phyloP scores from a whole-genome alignment of 169 alveolate species.

The Plasmodium inui region DNA sequence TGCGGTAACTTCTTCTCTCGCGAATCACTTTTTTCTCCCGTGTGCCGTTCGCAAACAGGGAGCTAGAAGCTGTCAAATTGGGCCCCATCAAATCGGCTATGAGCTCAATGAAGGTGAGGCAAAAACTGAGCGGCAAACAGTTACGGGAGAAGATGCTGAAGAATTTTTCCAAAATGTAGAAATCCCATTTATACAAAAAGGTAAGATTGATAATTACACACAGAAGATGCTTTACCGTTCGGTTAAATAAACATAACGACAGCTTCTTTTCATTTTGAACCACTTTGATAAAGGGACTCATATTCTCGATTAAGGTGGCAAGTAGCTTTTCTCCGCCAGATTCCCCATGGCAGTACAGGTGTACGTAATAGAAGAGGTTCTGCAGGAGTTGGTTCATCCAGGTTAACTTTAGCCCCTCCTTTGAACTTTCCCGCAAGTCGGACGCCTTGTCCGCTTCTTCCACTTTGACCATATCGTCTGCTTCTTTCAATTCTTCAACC shows the following conservation, averaged over 20 bases:
- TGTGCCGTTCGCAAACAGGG: background rate
- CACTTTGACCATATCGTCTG: background rate
- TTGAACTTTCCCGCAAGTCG: background rate
- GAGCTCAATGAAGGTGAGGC: constrained; percentile 9
- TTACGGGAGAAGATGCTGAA: constrained; percentile 14
- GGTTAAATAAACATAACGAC: constrained; percentile 38
- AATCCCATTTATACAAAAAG: constrained; percentile 29
- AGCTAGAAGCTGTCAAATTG: background rate
- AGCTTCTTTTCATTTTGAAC: constrained; percentile 13
- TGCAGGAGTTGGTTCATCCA: constrained; percentile 11
- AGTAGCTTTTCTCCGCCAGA: constrained; percentile 9
- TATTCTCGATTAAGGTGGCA: background rate
- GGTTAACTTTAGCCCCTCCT: background rate
- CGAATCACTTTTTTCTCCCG: constrained; percentile 11
- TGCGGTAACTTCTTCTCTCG: constrained; percentile 1
- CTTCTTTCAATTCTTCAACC: background rate
- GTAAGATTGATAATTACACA: constrained; percentile 8
- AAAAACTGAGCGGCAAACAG: constrained; percentile 28
- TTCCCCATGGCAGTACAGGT: constrained; percentile 15
- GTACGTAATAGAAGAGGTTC: constrained; percentile 38
- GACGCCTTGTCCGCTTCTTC: background rate
- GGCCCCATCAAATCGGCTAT: background rate
- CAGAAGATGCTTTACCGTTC: constrained; percentile 7
- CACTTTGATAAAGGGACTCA: constrained; percentile 4
- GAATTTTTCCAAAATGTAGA: constrained; percentile 31